Evolutionary conservation across 495 filamentous ascomycete species (phyloP), one percentile per base, ranked within the genome.

Genomic region (Penicillium goetzii): DNA sequence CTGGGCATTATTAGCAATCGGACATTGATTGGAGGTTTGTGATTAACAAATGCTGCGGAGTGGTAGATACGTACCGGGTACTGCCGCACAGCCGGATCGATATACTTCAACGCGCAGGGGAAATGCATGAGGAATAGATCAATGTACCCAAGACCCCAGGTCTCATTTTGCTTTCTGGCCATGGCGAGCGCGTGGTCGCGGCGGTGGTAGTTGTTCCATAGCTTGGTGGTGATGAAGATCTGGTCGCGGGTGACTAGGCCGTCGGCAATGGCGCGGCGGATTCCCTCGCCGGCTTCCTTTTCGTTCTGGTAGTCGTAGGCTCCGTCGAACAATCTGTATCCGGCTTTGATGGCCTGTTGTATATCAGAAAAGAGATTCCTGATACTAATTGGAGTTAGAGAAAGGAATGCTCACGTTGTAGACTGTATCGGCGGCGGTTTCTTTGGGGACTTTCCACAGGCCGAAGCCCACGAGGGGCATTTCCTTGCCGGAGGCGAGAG

Each of bases 271-370:
- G 92, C 92, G 70, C 90, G 90, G 56, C 85, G 85, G 30, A 96
- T 84, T 59, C 92, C 92, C 67, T 94, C 79, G 59, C 92, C 92
- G 63, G 85, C 88, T 77, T 93, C 90, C 62, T 84, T 84, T 80
- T 96, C 92, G 76, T 96, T 96, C 71, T 88, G 91, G 78, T 96
- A 96, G 78, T 94, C 91, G 72, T 86, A 91, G 61, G 92, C 92
- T 65, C 92, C 92, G 66, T 96, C 92, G 65, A 95, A 92, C 30
- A 93, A 81, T 61, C 92, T 83, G 80, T 95, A 96, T 23, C 92
- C 92, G 21, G 85, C 80, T 78, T 94, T 94, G 82, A 96, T 93
- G 69, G 92, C 92, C 59, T 61, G 38, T 17, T n/a, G 3, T 6
- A 2, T 17, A 7, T 55, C 9, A 61, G 51, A 32, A 6, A 6